Conservation (phyloP, 177 flowering plant genomes). For the Telopea speciosissima region DNA sequence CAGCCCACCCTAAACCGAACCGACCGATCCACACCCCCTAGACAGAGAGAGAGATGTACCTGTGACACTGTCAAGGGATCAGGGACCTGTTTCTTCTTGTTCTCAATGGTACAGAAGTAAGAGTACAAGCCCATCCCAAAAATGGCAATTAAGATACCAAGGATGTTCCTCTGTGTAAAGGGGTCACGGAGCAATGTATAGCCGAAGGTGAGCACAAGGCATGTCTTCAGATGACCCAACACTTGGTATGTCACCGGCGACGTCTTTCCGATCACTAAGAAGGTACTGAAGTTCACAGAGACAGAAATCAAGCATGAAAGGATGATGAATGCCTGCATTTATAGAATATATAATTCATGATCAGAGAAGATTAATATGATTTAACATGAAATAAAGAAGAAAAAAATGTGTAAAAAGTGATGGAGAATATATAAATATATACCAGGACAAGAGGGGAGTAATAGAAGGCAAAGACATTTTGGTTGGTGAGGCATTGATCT, state of each 20-base stretch:
- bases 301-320: conserved; percentile 79
- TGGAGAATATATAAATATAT: conserved; percentile 5
- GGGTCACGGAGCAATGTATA: conserved; percentile 84
- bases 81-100: conserved; percentile 44
- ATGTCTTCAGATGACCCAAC: conserved; percentile 84
- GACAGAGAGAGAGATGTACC: conserved; percentile 32
- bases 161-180: conserved; percentile 70
- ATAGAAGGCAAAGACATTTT: conserved; percentile 70
- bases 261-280: conserved; percentile 84
- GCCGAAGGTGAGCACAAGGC: conserved; percentile 77
- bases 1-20: too few species aligned
- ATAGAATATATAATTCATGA: background rate
- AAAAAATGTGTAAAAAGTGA: too few species aligned
- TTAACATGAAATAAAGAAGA: too few species aligned
- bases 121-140: conserved; percentile 83
- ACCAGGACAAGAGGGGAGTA: conserved; percentile 79
- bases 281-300: conserved; percentile 86
- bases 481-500: conserved; percentile 76
- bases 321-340: conserved; percentile 62
- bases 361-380: too few species aligned
- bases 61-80: conserved; percentile 38
- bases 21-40: too few species aligned
- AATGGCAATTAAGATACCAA: conserved; percentile 67
- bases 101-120: conserved; percentile 65
- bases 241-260: conserved; percentile 93